Conservation (phyloP, 2,329 filamentous ascomycete genomes). For the Microdochium trichocladiopsis region DNA sequence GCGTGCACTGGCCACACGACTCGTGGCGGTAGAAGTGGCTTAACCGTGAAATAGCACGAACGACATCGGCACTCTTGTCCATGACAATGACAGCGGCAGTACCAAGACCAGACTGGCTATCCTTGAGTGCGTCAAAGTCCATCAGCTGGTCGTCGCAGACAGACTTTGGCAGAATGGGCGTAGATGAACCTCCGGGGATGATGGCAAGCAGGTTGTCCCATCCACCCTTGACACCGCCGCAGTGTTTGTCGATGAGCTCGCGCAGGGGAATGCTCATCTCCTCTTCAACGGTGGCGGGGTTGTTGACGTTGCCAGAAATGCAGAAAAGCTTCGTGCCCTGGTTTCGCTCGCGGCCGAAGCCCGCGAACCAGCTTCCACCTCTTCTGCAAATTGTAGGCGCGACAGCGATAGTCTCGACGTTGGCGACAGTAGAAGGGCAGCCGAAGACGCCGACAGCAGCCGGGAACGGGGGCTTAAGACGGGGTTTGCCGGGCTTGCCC, state of each 20-base stretch:
- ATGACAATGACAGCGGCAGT: constrained; percentile 98
- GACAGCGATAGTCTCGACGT: constrained; percentile 95
- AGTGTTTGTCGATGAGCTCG: constrained; percentile 97
- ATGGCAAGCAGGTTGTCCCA: constrained; percentile 97
- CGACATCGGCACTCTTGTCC: constrained; percentile 96
- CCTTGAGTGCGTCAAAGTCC: constrained; percentile 98
- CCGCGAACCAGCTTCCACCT: constrained; percentile 86
- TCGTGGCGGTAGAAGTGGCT: constrained; percentile 98
- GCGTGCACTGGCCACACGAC: constrained; percentile 96
- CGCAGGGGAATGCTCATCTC: constrained; percentile 97
- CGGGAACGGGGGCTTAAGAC: constrained; percentile 97
- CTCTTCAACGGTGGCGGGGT: constrained; percentile 95
- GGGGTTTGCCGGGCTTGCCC: constrained; percentile 97
- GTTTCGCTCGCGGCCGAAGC: constrained; percentile 93
- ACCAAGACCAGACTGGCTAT: constrained; percentile 92
- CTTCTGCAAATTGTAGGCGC: constrained; percentile 92
- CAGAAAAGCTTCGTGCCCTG: constrained; percentile 96
- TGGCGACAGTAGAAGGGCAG: constrained; percentile 95
- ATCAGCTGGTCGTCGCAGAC: constrained; percentile 94
- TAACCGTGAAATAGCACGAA: constrained; percentile 86
- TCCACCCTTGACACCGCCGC: constrained; percentile 88
- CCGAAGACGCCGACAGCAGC: constrained; percentile 96
- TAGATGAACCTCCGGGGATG: constrained; percentile 95
- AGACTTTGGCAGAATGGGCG: constrained; percentile 83
- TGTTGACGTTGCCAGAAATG: constrained; percentile 98